Evolutionary conservation across 2,329 filamentous ascomycete genomes (phyloP).

Genomic region (Xylariaceae sp.): DNA sequence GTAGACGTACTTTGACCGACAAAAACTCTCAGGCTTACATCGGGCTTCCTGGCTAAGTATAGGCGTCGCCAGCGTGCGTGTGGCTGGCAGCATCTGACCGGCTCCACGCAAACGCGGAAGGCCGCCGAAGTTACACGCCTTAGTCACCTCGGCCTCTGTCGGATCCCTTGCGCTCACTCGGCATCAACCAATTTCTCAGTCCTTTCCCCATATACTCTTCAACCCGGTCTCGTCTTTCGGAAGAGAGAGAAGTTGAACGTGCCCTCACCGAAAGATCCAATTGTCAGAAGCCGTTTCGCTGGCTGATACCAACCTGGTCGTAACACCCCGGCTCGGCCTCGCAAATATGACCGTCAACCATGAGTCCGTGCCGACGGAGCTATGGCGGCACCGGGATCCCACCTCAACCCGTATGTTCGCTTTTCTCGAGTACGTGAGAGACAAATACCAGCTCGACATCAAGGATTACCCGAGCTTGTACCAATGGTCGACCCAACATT

Average conservation of each 20-base stretch:
- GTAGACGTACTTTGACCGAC: too few relatives aligned
- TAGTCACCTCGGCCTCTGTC: constrained; percentile 22
- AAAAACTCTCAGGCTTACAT: too few relatives aligned
- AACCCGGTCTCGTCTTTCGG: background rate
- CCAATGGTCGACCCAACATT: constrained; percentile 81
- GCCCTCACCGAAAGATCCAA: too few relatives aligned
- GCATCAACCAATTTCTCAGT: constrained; percentile 2
- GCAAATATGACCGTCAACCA: constrained; percentile 32
- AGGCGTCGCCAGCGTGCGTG: too few relatives aligned
- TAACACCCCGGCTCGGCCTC: too few relatives aligned
- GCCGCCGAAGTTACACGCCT: background rate
- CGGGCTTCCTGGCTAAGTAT: too few relatives aligned
- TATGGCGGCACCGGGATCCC: constrained; percentile 76
- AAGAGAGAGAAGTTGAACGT: background rate
- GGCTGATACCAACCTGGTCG: too few relatives aligned
- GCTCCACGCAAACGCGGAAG: constrained; percentile 8
- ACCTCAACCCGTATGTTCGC: constrained; percentile 71
- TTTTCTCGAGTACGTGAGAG: constrained; percentile 73
- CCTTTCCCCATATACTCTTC: background rate
- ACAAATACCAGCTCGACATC: constrained; percentile 68
- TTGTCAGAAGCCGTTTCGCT: too few relatives aligned
- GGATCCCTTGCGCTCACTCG: constrained; percentile 4
- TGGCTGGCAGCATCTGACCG: background rate
- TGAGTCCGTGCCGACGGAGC: constrained; percentile 48
- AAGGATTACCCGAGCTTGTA: constrained; percentile 76